These are phyloP conservation scores for Hypomontagnella monticulosa DNA, from an alignment of 495 filamentous ascomycete species.

Conservation along the genomic window DNA sequence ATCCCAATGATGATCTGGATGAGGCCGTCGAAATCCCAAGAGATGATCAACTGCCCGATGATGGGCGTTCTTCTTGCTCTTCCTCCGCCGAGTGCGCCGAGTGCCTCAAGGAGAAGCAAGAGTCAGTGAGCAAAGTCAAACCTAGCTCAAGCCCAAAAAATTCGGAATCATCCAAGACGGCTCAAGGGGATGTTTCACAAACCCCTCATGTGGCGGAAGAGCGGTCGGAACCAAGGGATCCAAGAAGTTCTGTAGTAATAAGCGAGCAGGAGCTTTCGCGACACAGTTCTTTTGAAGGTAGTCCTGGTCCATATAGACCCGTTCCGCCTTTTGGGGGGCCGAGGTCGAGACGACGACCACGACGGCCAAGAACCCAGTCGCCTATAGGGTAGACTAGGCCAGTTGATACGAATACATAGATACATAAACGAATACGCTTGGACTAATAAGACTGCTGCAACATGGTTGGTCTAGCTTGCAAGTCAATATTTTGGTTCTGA, in stretches of 20 bases:
- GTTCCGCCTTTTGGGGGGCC: slow-evolving; percentile 18
- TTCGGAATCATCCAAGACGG: background rate
- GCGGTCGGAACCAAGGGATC: slow-evolving; percentile 8
- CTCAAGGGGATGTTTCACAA: background rate
- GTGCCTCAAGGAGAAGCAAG: background rate
- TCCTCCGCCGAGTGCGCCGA: too few species aligned
- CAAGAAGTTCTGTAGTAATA: background rate
- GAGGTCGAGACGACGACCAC: slow-evolving; percentile 20
- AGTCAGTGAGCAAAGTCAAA: background rate
- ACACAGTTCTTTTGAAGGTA: slow-evolving; percentile 5
- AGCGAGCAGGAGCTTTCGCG: background rate
- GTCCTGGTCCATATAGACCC: slow-evolving; percentile 5
- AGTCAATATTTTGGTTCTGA: background rate
- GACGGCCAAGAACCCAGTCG: slow-evolving; percentile 24
- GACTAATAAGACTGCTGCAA: background rate
- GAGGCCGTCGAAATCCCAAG: background rate
- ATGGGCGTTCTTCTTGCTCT: too few species aligned
- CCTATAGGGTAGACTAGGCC: slow-evolving; percentile 3
- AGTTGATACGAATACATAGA: too few species aligned
- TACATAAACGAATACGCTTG: background rate
- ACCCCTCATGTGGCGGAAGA: background rate
- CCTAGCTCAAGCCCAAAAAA: background rate
- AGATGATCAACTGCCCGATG: too few species aligned
- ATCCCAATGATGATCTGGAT: background rate
- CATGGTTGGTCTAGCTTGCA: background rate